Evolutionary conservation across 805 yeast genomes (phyloP).

Genomic region (Teunomyces pallodes): DNA sequence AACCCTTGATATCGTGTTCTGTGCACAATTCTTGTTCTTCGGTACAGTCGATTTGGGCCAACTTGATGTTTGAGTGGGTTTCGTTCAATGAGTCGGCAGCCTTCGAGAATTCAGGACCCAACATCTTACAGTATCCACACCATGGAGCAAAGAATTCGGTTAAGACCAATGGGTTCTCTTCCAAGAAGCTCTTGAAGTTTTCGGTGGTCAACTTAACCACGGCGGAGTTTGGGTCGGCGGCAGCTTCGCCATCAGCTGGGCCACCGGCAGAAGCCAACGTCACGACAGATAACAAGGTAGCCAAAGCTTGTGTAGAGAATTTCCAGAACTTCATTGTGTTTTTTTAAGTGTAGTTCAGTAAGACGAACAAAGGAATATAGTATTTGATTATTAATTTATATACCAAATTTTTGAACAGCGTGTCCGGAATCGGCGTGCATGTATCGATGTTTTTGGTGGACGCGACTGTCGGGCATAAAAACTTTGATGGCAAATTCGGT

Average conservation of each 20-base stretch:
- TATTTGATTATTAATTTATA: background rate
- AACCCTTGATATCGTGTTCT: conserved; percentile 69
- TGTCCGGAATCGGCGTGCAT: conserved; percentile 1
- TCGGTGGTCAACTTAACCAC: conserved; percentile 76
- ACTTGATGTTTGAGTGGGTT: conserved; percentile 53
- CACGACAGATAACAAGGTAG: conserved; percentile 36
- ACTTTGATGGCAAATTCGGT: background rate
- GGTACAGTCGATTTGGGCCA: conserved; percentile 86
- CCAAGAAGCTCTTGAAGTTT: conserved; percentile 63
- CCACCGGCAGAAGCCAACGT: conserved; percentile 34
- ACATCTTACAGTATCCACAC: conserved; percentile 94
- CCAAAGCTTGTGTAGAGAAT: conserved; percentile 35
- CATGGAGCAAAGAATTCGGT: conserved; percentile 94
- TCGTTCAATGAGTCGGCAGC: conserved; percentile 67
- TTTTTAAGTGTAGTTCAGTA: background rate
- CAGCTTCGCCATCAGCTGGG: conserved; percentile 54
- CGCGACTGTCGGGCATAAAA: background rate
- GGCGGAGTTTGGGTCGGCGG: conserved; percentile 79
- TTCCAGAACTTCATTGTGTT: conserved; percentile 40
- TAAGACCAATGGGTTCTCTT: conserved; percentile 71
- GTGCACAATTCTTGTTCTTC: conserved; percentile 70
- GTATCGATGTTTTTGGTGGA: background rate
- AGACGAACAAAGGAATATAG: too few species aligned
- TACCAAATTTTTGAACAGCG: background rate
- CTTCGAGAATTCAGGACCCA: conserved; percentile 75